Evolutionary conservation across 768 basidiomycete genomes (phyloP), one percentile per base, ranked within the genome.

Genomic region (Russula sp.): DNA sequence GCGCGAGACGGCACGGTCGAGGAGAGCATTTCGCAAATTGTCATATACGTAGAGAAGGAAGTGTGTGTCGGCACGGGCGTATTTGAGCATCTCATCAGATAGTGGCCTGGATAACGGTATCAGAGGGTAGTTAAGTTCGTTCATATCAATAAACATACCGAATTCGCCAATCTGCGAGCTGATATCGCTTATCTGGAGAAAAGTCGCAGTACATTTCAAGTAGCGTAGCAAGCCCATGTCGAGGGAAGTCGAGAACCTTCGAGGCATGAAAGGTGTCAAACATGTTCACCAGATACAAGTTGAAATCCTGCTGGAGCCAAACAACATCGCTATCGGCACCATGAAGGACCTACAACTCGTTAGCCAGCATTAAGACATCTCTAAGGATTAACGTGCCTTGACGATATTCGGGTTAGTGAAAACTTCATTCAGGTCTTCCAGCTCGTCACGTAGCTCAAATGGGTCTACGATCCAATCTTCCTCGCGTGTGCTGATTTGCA

Each of bases 191-290:
- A 77, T 98, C 96, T 0, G 96, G 85, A 7, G 81, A 80, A 68
- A 94, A 94, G 69, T 93, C 86, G 70, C 92, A 95, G 70, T 92
- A 98, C 78, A 88, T 87, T 68, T 88, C 85, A 8, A 98, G 81
- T 13, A 98, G 79, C 48, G 85, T 82, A 0, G 91, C 91, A 14
- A 99, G 84, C 2, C 89, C 88, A 69, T 94, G 90, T 39, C 86
- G 82, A 0, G 89, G 87, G 68, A 93, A 89, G 13, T 89, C 95
- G 55, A 98, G 78, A 1, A 90, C 76, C 70, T 89, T 91, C 0
- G 95, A 94, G 1, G 95, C 96, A 68, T 98, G 94, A 73, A 85
- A 98, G 0, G 97, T 98, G 71, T 99, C 96, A 72, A 99, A 98
- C n/a, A 98, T 75, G 61, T 93, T 91, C 64, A 99, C 94, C 57